phyloP scores from a whole-genome alignment of 2,329 filamentous ascomycete species.

The Fusarium coicis region DNA sequence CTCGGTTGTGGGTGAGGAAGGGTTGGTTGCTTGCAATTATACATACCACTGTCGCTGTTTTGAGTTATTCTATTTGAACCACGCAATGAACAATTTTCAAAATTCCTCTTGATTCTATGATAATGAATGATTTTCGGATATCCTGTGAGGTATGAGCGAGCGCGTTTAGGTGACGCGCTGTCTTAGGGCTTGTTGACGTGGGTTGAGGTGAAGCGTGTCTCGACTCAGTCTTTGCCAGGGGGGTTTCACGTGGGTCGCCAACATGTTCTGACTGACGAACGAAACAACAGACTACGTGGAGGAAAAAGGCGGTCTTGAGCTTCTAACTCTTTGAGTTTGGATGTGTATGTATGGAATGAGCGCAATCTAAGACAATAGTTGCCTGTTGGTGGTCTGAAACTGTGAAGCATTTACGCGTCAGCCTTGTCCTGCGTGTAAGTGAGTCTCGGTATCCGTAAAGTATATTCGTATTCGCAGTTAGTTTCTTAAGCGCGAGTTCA shows the following conservation, averaged over 20 bases:
- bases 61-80: slow-evolving; percentile 19
- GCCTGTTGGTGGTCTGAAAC: neutral
- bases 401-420: slow-evolving; percentile 10
- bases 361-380: neutral
- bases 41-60: slow-evolving; percentile 43
- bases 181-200: slow-evolving; percentile 43
- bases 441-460: neutral
- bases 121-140: neutral
- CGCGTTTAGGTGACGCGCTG: slow-evolving; percentile 25
- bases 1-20: slow-evolving; percentile 29
- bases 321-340: no score
- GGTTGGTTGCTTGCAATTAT: slow-evolving; percentile 32
- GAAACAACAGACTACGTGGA: neutral
- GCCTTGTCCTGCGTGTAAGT: slow-evolving; percentile 25
- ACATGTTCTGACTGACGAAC: neutral
- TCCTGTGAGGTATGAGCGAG: slow-evolving; percentile 2
- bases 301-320: slow-evolving; percentile 2
- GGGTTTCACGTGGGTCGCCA: slow-evolving; percentile 37
- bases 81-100: slow-evolving; percentile 15
- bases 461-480: neutral
- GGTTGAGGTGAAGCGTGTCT: slow-evolving; percentile 36
- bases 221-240: slow-evolving; percentile 32
- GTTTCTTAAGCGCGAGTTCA: neutral
- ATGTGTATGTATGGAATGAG: neutral
- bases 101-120: neutral